Evolutionary conservation across 2,329 filamentous ascomycete genomes (phyloP), one percentile per base, ranked within the genome.

Genomic region (Ceratocystis alfenasii): DNA sequence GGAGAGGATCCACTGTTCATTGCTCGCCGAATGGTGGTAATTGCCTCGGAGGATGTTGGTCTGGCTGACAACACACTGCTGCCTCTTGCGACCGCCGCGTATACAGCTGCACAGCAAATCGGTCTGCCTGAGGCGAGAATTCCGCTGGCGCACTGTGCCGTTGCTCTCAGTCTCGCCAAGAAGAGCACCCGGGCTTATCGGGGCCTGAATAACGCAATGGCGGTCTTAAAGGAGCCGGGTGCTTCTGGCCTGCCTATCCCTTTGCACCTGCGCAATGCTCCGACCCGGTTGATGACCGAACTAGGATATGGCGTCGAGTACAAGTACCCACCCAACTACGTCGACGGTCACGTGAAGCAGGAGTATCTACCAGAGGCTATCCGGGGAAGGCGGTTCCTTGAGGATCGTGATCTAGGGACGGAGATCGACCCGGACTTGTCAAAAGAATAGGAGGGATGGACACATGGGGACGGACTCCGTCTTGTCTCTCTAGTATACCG

Each of bases 91-190:
- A 95, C 90, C 0, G 87, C 90, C 0, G 83, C 92, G 1, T 95
- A 95, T 74, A 87, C 87, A 1, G 93, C 94, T 0, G 87, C 89
- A 1, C 90, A 97, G 75, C 93, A 94, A 75, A 89, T 99, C 64
- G 94, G 94, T 30, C 89, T 97, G 82, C 94, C 94, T 0, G 94
- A 99, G 76, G 93, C 91, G 20, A 83, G 92, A 7, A 97, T 97
- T 71, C 90, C 93, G 64, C 82, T 99, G 5, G 92, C 89, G 0
- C 94, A 99, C 75, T 89, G 87, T 71, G 83, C 90, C 6, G 88
- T 94, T 0, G 92, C 94, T 0, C 80, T 97, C 62, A 83, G 87
- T 3, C 78, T 90, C 17, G 87, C 92, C 0, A 87, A 87, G 1
- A 97, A 99, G 78, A 93, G 87, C 70, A 96, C 91, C 1, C 80